phyloP scores from a whole-genome alignment of 768 basidiomycete species.

The Mycena crocata region DNA sequence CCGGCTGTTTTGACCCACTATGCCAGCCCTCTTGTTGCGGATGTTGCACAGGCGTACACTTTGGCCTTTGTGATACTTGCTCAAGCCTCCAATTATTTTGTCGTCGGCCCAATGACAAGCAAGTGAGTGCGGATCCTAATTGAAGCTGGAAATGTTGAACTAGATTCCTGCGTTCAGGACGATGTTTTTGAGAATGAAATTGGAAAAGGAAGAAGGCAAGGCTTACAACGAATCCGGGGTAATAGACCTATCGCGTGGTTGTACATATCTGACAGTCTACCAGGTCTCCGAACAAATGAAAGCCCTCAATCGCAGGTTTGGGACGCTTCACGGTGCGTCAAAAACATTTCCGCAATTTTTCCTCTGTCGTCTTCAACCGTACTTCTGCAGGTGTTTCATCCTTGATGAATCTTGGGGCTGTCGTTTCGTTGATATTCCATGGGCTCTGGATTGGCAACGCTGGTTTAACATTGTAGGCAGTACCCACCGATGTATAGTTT shows the following conservation, averaged over 20 bases:
- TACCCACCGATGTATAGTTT: slow-evolving; percentile 22
- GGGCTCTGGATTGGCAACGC: slow-evolving; percentile 76
- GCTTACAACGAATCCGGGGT: slow-evolving; percentile 73
- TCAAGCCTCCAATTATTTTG: slow-evolving; percentile 72
- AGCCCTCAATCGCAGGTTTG: slow-evolving; percentile 74
- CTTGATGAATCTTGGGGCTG: slow-evolving; percentile 69
- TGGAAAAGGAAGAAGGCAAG: slow-evolving; percentile 83
- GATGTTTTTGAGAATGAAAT: slow-evolving; percentile 79
- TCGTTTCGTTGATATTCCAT: slow-evolving; percentile 72
- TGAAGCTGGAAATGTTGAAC: neutral
- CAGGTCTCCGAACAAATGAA: slow-evolving; percentile 80
- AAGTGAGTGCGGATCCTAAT: slow-evolving; percentile 52
- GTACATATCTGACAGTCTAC: slow-evolving; percentile 12
- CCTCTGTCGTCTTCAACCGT: too few species aligned
- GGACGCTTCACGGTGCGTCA: slow-evolving; percentile 72
- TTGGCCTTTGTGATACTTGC: slow-evolving; percentile 58
- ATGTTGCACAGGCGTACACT: slow-evolving; percentile 75
- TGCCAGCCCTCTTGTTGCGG: slow-evolving; percentile 59
- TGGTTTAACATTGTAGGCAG: slow-evolving; percentile 57
- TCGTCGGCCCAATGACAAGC: slow-evolving; percentile 80
- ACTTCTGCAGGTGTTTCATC: too few species aligned
- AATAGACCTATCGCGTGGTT: slow-evolving; percentile 24
- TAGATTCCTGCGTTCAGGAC: slow-evolving; percentile 56
- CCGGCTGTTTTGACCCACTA: slow-evolving; percentile 64
- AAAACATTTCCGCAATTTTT: too few species aligned